phyloP scores from a whole-genome alignment of 2,329 filamentous ascomycete genomes.

The Celoporthe dispersa region DNA sequence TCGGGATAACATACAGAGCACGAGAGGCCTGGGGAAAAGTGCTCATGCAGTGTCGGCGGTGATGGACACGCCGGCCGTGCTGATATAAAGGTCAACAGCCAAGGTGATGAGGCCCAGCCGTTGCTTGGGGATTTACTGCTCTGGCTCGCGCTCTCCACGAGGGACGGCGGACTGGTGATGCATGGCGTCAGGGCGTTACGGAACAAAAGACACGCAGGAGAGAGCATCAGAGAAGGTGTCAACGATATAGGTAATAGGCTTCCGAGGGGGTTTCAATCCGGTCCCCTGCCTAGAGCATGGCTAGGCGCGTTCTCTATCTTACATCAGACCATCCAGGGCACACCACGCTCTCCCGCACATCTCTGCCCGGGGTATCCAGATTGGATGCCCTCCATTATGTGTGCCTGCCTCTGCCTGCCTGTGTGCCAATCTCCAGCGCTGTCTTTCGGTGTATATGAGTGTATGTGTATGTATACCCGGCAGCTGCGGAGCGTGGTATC shows the following conservation, averaged over 20 bases:
- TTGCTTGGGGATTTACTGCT: not conserved
- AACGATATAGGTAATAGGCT: not conserved
- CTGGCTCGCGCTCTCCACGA: not conserved
- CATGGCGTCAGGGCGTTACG: constrained; percentile 23
- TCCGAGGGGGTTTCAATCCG: not conserved
- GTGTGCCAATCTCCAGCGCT: not conserved
- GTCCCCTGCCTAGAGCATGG: not conserved
- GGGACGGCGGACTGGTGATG: not conserved
- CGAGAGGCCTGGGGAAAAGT: not conserved
- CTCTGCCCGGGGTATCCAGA: not conserved
- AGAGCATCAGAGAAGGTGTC: not conserved
- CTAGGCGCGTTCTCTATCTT: not conserved
- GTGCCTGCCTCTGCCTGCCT: not conserved
- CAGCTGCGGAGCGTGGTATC: not conserved
- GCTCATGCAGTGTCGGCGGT: not conserved
- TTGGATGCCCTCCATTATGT: not conserved
- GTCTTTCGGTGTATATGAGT: not conserved
- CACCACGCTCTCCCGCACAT: not conserved
- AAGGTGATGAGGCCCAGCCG: not conserved
- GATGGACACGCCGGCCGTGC: not conserved
- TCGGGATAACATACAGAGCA: not conserved
- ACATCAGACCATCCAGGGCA: not conserved
- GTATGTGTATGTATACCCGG: not conserved
- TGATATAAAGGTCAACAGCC: not conserved
- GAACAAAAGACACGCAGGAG: not conserved